Percentiles rank a stretch among this genome's conserved stretches.
Evolutionary conservation across 2,329 filamentous ascomycete species (phyloP).

Genomic region (Aspergillus sp.): DNA sequence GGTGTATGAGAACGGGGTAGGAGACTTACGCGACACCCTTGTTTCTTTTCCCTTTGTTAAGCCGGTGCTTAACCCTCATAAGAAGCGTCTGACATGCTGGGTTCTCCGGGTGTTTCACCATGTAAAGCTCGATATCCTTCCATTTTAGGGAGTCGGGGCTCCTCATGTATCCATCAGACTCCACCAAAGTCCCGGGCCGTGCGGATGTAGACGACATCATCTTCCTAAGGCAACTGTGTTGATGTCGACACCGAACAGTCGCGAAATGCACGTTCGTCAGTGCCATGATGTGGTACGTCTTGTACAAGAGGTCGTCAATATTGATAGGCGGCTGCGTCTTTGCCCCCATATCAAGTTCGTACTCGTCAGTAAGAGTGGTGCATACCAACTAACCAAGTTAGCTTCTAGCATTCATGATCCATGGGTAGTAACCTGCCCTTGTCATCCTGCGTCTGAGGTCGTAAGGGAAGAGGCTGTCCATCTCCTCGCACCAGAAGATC

Average conservation of each 20-base stretch:
- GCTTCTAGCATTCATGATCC: not conserved
- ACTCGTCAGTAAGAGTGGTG: constrained; percentile 13
- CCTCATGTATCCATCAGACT: constrained; percentile 15
- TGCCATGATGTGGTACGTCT: constrained; percentile 16
- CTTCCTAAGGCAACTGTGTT: constrained; percentile 18
- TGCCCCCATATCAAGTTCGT: constrained; percentile 11
- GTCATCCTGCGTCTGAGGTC: no score
- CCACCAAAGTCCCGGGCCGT: constrained; percentile 15
- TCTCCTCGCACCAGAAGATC: no score
- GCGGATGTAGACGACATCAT: constrained; percentile 19
- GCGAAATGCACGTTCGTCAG: constrained; percentile 11
- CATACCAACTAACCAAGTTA: constrained; percentile 14
- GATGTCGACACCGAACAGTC: constrained; percentile 10
- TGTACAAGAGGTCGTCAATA: constrained; percentile 6
- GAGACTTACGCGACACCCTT: constrained; percentile 13
- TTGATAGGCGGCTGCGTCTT: constrained; percentile 13
- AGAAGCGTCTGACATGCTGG: constrained; percentile 16
- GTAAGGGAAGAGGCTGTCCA: no score
- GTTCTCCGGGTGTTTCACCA: constrained; percentile 21
- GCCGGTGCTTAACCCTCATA: constrained; percentile 15
- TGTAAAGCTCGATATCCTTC: constrained; percentile 23
- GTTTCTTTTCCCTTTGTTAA: constrained; percentile 22
- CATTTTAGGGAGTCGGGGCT: constrained; percentile 16
- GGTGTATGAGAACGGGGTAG: not conserved
- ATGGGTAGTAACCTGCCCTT: not conserved